Evolutionary conservation across 805 yeast genomes (phyloP).

Genomic region (Scheffersomyces stipitis): DNA sequence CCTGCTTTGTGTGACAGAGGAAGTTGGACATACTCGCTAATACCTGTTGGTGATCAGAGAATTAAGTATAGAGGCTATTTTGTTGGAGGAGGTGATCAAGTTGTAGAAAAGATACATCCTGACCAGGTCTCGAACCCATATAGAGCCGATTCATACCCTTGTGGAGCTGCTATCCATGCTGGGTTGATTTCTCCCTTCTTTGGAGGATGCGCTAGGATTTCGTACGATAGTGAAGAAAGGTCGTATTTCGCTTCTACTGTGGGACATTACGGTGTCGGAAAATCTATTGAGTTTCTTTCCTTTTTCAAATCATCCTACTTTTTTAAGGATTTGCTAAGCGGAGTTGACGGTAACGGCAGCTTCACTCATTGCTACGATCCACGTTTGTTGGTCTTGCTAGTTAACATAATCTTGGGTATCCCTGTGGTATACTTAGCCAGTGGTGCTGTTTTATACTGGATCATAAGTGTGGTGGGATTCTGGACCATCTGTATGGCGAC

Average conservation of each 20-base stretch:
- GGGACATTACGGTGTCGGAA: constrained; percentile 55
- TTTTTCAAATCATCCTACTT: constrained; percentile 74
- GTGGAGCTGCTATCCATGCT: constrained; percentile 88
- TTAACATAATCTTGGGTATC: constrained; percentile 62
- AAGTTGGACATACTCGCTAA: constrained; percentile 71
- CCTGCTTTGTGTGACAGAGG: constrained; percentile 85
- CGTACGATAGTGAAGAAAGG: constrained; percentile 54
- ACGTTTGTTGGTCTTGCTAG: constrained; percentile 51
- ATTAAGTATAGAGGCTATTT: constrained; percentile 70
- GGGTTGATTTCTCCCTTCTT: constrained; percentile 69
- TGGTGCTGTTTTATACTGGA: constrained; percentile 53
- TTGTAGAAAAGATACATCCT: constrained; percentile 6
- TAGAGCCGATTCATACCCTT: constrained; percentile 84
- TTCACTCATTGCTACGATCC: constrained; percentile 68
- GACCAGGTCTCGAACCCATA: constrained; percentile 58
- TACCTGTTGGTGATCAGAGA: constrained; percentile 69
- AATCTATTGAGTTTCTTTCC: constrained; percentile 59
- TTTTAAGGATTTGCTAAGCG: constrained; percentile 45
- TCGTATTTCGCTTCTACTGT: constrained; percentile 43
- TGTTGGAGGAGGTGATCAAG: constrained; percentile 68
- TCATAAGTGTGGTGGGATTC: constrained; percentile 62
- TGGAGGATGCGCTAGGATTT: constrained; percentile 77
- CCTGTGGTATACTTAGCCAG: constrained; percentile 58
- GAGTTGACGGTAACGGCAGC: constrained; percentile 6
- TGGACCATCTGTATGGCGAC: constrained; percentile 78